phyloP scores from a whole-genome alignment of 768 basidiomycete species.

The Pilatotrama ljubarskyi region DNA sequence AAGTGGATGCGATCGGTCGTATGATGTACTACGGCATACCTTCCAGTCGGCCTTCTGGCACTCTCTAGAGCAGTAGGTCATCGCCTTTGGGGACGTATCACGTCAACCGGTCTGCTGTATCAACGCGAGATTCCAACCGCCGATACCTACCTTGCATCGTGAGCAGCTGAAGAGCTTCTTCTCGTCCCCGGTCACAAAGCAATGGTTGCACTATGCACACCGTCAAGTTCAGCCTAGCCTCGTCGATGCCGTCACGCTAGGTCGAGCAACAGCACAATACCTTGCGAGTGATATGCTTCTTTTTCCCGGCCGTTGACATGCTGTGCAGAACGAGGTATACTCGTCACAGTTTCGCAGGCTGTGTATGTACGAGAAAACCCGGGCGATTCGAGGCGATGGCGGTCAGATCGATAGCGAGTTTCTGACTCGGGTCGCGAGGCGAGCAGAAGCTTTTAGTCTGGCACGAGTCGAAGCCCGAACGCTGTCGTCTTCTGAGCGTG shows the following conservation, averaged over 20 bases:
- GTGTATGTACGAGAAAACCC: too few relatives aligned
- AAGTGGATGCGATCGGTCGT: too few relatives aligned
- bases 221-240: not conserved
- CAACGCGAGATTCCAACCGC: not conserved
- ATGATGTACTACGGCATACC: slow-evolving; percentile 1
- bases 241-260: too few relatives aligned
- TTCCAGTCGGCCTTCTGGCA: slow-evolving; percentile 30
- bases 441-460: too few relatives aligned
- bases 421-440: too few relatives aligned
- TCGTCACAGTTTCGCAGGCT: too few relatives aligned
- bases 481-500: too few relatives aligned
- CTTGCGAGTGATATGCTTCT: not conserved
- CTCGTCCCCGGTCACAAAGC: slow-evolving; percentile 16
- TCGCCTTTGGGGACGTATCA: slow-evolving; percentile 3
- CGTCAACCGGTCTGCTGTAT: not conserved
- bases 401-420: not conserved
- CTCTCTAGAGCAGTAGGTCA: slow-evolving; percentile 26
- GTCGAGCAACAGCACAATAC: too few relatives aligned
- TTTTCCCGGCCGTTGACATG: not conserved
- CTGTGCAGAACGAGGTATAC: not conserved
- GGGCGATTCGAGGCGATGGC: too few relatives aligned
- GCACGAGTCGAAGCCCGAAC: too few relatives aligned
- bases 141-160: slow-evolving; percentile 18
- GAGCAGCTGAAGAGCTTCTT: slow-evolving; percentile 18
- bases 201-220: slow-evolving; percentile 17